Evolutionary conservation across 2,329 filamentous ascomycete species (phyloP), one percentile per base, ranked within the genome.

Genomic region (Fusarium buharicum): DNA sequence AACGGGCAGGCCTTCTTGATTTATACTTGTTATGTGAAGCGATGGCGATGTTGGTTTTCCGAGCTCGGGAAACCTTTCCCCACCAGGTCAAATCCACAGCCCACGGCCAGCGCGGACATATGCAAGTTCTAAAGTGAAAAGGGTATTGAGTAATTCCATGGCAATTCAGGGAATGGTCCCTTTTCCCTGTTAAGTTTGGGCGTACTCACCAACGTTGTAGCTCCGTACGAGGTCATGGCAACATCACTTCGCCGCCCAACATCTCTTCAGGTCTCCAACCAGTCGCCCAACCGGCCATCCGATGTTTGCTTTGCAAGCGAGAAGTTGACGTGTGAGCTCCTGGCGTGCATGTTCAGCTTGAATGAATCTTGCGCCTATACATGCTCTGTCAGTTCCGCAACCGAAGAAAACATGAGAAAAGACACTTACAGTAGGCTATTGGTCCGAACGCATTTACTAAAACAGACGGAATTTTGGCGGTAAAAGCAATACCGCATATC

Each of bases 391-490:
- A 66, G 40, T 4, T 13, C 36, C 5, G 10, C 2, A 0, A 13
- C n/a, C 18, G n/a, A 1, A 13, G 6, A 12, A 9, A 28, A 10
- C 24, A 10, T 3, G 13, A 17, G 16, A 5, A 9, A 6, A 6
- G 22, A 18, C 4, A 71, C 76, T 68, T 63, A 81, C 80, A 81
- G 47, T 77, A 82, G 2, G 76, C 72, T 24, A 82, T 80, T 13
- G 80, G 80, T 0, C 80, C 81, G 61, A 82, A 82, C 4, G 78
- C 73, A 55, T 83, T 82, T 4, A 83, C 78, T 6, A 80, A 68
- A 3, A 81, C 79, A 0, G 79, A 66, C 0, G 77, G 70, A 6
- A 72, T 76, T 6, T 76, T 76, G n/a, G 77, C 71, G 0, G 79
- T 79, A 41, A 82, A 79, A 0, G 80, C 77, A 12, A 81, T 72